Evolutionary conservation across 2,329 filamentous ascomycete genomes (phyloP), one percentile per base, ranked within the genome.

Genomic region (Tolypocladium endophyticum): DNA sequence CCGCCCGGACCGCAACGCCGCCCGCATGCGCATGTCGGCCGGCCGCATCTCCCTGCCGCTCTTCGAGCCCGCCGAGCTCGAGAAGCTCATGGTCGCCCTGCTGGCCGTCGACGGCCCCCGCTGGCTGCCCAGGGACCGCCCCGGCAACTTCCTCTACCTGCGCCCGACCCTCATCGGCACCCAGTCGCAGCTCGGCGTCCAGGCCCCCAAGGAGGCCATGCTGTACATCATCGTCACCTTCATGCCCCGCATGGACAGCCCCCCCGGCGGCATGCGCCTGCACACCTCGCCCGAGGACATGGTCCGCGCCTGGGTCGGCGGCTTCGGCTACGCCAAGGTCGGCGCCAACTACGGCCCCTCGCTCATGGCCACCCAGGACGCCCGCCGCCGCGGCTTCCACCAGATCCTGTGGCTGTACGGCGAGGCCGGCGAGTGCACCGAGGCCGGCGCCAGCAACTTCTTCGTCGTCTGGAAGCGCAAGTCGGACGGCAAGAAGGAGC

Each of bases 371-470:
- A 92, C 92, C 56, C 81, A 81, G 23, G 88, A 92, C 72, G 92
- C 92, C 3, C 78, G 86, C 59, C 77, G 77, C 14, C 76, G 83
- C 47, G 92, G 93, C 0, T 97, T 86, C 74, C 84, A 93, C 70
- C 93, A 97, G 80, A 88, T 97, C 59, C 82, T 97, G n/a, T 97
- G 92, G 92, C 81, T 97, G 57, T 94, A 96, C 69, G 91, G 91
- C 1, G 74, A 83, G 47, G 81, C 93, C 66, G 84, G 83, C 58
- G 84, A 85, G 70, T 92, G 95, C 64, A 97, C 92, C 2, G 92
- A 97, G 77, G 92, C 92, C 2, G 92, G 92, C 5, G 92, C 91
- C 16, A 90, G 86, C 69, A 97, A 97, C 76, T 96, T 96, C 77
- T 96, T 97, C 69, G 79, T 96, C 9, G 78, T 96, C 16, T 92